Evolutionary conservation across 2,329 filamentous ascomycete genomes (phyloP).

Genomic region (Dothistroma pini): DNA sequence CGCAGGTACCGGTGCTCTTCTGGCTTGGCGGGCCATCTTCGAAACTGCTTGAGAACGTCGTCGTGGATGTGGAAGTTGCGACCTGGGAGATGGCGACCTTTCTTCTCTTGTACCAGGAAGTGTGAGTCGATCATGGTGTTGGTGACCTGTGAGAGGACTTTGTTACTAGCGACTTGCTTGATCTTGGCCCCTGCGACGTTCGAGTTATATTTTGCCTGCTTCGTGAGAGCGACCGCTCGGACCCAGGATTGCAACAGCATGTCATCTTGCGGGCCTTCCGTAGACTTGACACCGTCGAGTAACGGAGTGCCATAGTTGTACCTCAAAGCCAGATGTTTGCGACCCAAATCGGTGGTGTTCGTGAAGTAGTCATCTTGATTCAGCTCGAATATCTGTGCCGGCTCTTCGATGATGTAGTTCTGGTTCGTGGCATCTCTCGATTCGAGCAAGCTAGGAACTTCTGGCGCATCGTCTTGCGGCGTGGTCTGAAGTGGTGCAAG

Average conservation of each 20-base stretch:
- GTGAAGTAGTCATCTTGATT: conserved; percentile 22
- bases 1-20: conserved; percentile 29
- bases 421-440: conserved; percentile 15
- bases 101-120: conserved; percentile 59
- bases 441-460: conserved; percentile 23
- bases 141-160: conserved; percentile 46
- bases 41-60: conserved; percentile 54
- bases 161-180: conserved; percentile 29
- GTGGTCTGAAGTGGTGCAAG: conserved; percentile 31
- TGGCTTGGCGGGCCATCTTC: conserved; percentile 48
- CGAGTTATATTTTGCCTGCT: conserved; percentile 39
- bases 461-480: conserved; percentile 35
- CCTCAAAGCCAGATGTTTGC: conserved; percentile 19
- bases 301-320: conserved; percentile 18
- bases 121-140: conserved; percentile 52
- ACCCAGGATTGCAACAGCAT: conserved; percentile 43
- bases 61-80: conserved; percentile 62
- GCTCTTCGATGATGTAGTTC: conserved; percentile 17
- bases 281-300: conserved; percentile 10
- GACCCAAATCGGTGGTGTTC: conserved; percentile 17
- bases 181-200: conserved; percentile 42
- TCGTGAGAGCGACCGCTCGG: conserved; percentile 44
- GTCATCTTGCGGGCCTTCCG: conserved; percentile 16
- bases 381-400: conserved; percentile 12
- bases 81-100: conserved; percentile 56